Evolutionary conservation across 345 rosid species (phyloP).

Genomic region (Melaleuca alternifolia): DNA sequence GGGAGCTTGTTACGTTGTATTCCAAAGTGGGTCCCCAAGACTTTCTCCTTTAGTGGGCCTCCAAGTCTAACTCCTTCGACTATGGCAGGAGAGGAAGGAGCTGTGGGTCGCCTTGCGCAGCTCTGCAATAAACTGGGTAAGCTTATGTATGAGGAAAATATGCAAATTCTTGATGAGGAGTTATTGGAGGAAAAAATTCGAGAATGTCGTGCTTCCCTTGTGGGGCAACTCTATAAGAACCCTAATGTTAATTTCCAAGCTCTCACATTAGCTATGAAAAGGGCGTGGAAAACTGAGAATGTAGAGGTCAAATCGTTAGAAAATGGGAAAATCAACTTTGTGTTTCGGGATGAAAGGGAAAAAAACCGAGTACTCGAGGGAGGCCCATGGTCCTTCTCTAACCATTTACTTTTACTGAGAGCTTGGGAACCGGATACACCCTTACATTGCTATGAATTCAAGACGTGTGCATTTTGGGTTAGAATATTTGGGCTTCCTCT

Average conservation of each 20-base stretch:
- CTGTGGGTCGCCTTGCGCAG: not conserved
- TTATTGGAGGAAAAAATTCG: not conserved
- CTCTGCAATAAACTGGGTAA: not conserved
- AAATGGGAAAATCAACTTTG: not conserved
- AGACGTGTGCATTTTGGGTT: not conserved
- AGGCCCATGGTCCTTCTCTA: not conserved
- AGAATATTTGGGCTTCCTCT: not conserved
- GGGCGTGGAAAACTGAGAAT: not conserved
- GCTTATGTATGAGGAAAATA: not conserved
- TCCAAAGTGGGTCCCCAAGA: too few species aligned
- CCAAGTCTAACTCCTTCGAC: too few species aligned
- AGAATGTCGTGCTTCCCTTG: not conserved
- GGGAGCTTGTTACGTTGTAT: too few species aligned
- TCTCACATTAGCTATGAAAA: not conserved
- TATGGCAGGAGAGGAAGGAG: not conserved
- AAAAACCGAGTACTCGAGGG: rapidly evolving
- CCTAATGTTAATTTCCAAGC: not conserved
- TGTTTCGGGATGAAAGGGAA: not conserved
- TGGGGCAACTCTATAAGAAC: not conserved
- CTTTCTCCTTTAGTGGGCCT: too few species aligned
- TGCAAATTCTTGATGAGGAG: not conserved
- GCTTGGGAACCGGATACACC: not conserved
- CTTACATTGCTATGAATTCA: not conserved
- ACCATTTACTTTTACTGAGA: not conserved
- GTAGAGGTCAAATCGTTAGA: not conserved